Conservation (phyloP, 106 monocot genomes). For the Gastrodia elata region DNA sequence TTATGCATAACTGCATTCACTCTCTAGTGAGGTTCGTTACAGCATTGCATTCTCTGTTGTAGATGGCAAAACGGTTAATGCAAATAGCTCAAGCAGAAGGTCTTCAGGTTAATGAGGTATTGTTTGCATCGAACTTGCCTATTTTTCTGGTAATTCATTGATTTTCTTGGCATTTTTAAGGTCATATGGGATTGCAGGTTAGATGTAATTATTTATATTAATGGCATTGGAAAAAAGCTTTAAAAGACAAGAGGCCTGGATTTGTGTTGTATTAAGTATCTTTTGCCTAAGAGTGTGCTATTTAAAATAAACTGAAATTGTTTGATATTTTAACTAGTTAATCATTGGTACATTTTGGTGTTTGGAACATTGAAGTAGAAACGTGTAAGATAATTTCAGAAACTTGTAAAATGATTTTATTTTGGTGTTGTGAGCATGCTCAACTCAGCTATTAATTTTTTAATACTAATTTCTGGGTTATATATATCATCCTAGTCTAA, state of each 20-base stretch:
- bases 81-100: conserved; percentile 79
- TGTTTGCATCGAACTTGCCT: conserved; percentile 14
- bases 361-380: not conserved
- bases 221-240: not conserved
- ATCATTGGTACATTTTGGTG: not conserved
- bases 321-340: not conserved
- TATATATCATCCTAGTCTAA: not conserved
- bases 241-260: not conserved
- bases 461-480: not conserved
- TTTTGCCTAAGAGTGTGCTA: not conserved
- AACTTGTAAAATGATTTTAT: not conserved
- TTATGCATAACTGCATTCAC: not conserved
- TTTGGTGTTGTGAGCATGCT: not conserved
- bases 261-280: not conserved
- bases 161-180: not conserved
- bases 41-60: conserved; percentile 2
- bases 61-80: conserved; percentile 91
- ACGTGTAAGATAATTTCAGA: not conserved
- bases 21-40: not conserved
- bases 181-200: not conserved
- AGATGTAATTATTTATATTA: not conserved
- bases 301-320: not conserved
- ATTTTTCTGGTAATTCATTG: not conserved
- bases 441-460: not conserved
- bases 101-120: conserved; percentile 85